These are phyloP conservation scores for Lachancea meyersii DNA, from an alignment of 805 yeast species.

Conservation along the genomic window DNA sequence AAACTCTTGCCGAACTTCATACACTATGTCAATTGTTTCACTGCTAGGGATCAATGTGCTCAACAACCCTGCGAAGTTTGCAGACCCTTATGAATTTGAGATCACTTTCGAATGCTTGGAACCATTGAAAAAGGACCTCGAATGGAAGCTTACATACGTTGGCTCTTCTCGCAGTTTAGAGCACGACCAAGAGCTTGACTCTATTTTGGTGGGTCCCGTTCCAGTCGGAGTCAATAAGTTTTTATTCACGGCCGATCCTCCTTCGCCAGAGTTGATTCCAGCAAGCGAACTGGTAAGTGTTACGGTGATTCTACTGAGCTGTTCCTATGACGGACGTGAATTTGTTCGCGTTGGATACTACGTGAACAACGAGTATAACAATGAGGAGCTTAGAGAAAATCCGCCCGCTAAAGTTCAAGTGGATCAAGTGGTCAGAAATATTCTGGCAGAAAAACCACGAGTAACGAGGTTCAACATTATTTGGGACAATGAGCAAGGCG, in stretches of 20 bases:
- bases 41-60: slow-evolving; percentile 84
- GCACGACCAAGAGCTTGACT: slow-evolving; percentile 95
- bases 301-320: slow-evolving; percentile 86
- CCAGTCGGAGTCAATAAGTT: slow-evolving; percentile 96
- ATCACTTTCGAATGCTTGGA: slow-evolving; percentile 96
- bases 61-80: slow-evolving; percentile 90
- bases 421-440: slow-evolving; percentile 88
- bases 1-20: neutral
- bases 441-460: slow-evolving; percentile 94
- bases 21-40: slow-evolving; percentile 83
- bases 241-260: slow-evolving; percentile 91
- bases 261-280: slow-evolving; percentile 91
- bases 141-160: slow-evolving; percentile 95
- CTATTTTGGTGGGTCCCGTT: slow-evolving; percentile 96
- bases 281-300: slow-evolving; percentile 93
- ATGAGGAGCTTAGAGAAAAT: slow-evolving; percentile 85
- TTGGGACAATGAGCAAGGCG: slow-evolving; percentile 77
- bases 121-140: slow-evolving; percentile 76
- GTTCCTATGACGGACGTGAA: slow-evolving; percentile 89
- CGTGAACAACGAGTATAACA: slow-evolving; percentile 93
- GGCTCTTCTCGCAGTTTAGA: slow-evolving; percentile 92
- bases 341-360: slow-evolving; percentile 97
- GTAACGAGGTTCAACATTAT: slow-evolving; percentile 95
- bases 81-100: slow-evolving; percentile 92
- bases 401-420: slow-evolving; percentile 93